These are phyloP conservation scores for Solanum lycopersicoides DNA, from an alignment of 257 asterid species.

Conservation along the genomic window DNA sequence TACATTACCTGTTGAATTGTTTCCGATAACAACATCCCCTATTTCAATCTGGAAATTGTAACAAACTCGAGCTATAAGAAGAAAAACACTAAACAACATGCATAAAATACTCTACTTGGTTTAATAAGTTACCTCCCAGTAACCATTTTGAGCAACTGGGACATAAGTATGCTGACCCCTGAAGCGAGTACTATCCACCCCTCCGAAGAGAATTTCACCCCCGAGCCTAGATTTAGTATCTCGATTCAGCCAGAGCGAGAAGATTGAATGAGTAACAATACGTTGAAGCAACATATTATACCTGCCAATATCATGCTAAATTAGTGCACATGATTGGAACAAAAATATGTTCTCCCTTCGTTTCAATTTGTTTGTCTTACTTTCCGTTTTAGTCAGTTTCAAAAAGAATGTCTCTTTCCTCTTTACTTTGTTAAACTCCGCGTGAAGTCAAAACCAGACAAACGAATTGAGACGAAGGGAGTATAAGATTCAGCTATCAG, in stretches of 20 bases:
- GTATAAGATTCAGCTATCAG: background rate
- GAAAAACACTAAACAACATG: background rate
- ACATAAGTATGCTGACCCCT: conserved; percentile 19
- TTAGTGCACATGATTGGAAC: background rate
- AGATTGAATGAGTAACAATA: conserved; percentile 5
- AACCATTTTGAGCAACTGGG: conserved; percentile 19
- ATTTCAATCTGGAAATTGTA: conserved; percentile 9
- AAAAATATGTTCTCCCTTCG: background rate
- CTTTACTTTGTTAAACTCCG: background rate
- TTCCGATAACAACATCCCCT: conserved; percentile 20
- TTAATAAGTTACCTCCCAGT: conserved; percentile 20
- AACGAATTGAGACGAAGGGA: background rate
- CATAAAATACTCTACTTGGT: background rate
- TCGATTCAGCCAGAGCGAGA: conserved; percentile 19
- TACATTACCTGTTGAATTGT: conserved; percentile 16
- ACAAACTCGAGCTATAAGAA: background rate
- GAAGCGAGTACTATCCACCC: conserved; percentile 20
- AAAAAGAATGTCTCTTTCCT: too few relatives aligned
- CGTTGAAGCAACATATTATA: conserved; percentile 20
- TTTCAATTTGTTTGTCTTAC: too few relatives aligned
- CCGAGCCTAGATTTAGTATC: conserved; percentile 8
- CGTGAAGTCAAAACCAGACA: background rate
- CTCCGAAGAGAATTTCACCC: conserved; percentile 27
- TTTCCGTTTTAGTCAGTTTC: too few relatives aligned
- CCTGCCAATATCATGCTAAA: conserved; percentile 2